Base-by-base conservation (phyloP, 2,329 filamentous ascomycete genomes). In the Dactylellina cionopaga region DNA sequence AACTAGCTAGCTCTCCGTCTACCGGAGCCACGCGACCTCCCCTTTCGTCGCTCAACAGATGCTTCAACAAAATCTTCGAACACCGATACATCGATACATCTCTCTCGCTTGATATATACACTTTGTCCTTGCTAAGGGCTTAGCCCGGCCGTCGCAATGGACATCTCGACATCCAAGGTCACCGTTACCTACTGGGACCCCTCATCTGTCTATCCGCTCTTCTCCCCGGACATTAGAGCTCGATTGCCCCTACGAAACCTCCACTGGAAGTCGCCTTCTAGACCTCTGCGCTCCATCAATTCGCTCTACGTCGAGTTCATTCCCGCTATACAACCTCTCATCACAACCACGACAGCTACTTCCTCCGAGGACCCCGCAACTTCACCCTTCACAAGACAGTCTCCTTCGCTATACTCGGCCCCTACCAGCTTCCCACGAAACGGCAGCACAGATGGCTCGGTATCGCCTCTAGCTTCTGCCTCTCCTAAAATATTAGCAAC, bases 181-280 rank as follows among this genome's bases (percentile, higher is more conserved):
- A 71, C 51, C 17, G 60, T 97, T 83, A 93, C 98, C 84, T 99
- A 96, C 83, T 92, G 91, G 83, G 95, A 99, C 82, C 94, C 95
- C 58, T 90, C 92, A 79, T 89, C 91, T 78, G 86, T 98, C 75
- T 98, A 94, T 81, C 88, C 91, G 69, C 85, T 94, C 56, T 84
- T 98, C 43, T 89, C 90, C 9, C 88, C 91, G 1, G 88, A 93
- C 66, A 84, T 99, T 66, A 84, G 90, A 39, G 85, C 90, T 41
- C 90, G 91, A 60, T 85, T 98, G 0, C 95, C 95, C 31, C 85
- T 99, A 35, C 90, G 89, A 75, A 96, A 98, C 78, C 87, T 99
- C 46, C 92, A 98, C 79, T 99, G 95, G 95, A 96, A 98, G 80
- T 96, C 95, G 11, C 92, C 96, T 73, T 90, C 90, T 25, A 90